Evolutionary conservation across 2,329 filamentous ascomycete species (phyloP).

Genomic region (Ophiostoma perfectum): DNA sequence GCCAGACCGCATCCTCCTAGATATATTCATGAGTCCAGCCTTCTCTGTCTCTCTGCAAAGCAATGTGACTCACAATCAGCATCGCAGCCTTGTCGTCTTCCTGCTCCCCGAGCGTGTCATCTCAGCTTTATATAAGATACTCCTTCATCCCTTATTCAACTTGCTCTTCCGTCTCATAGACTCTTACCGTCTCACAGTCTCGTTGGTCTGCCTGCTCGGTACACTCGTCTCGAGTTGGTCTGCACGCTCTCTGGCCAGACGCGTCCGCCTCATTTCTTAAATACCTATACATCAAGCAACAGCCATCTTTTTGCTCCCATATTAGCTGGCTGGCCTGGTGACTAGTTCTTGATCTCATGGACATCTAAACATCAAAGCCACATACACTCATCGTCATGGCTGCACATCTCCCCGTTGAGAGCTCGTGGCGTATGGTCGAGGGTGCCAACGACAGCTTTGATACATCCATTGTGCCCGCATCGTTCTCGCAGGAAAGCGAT

Average conservation of each 20-base stretch:
- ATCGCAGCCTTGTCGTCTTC: neutral
- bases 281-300: neutral
- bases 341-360: neutral
- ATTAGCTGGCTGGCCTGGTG: too few relatives aligned
- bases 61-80: constrained; percentile 1
- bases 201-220: too few relatives aligned
- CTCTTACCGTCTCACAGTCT: neutral
- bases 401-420: constrained; percentile 40
- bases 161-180: neutral
- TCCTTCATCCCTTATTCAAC: neutral
- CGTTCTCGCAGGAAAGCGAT: neutral
- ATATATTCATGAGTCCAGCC: neutral
- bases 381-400: constrained; percentile 13
- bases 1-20: neutral
- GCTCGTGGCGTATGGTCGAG: constrained; percentile 58
- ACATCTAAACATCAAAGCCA: neutral
- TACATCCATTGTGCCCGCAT: constrained; percentile 44
- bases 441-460: constrained; percentile 58
- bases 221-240: too few relatives aligned
- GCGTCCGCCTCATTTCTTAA: neutral
- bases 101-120: neutral
- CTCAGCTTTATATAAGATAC: neutral
- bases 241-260: neutral
- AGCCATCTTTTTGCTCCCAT: neutral
- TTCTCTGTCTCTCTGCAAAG: neutral